These are phyloP conservation scores for Rhizophagus sp. DNA, from an alignment of 192 early-diverging fungal genomes.

Conservation along the genomic window DNA sequence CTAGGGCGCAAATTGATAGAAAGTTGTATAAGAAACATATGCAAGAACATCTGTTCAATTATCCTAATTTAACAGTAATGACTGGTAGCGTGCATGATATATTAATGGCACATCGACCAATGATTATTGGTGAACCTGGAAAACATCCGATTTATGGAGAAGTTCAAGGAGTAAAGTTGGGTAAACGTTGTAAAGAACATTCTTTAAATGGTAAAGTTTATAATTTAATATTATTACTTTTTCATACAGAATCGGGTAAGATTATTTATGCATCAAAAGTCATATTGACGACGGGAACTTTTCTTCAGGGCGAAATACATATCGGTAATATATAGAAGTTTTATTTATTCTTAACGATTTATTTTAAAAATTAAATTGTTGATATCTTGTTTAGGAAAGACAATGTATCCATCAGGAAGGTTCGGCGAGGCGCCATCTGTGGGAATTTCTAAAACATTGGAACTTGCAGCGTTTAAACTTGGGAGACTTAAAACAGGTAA, in stretches of 20 bases:
- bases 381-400: conserved; percentile 38
- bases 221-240: background rate
- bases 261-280: conserved; percentile 68
- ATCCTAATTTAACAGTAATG: conserved; percentile 69
- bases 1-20: conserved; percentile 80
- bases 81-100: conserved; percentile 74
- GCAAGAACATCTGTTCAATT: conserved; percentile 60
- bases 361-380: background rate
- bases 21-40: conserved; percentile 76
- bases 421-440: conserved; percentile 73
- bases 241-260: conserved; percentile 57
- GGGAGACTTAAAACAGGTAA: conserved; percentile 77
- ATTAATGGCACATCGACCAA: conserved; percentile 50
- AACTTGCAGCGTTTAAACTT: conserved; percentile 72
- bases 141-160: conserved; percentile 36
- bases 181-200: conserved; percentile 34
- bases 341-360: background rate
- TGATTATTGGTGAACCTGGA: conserved; percentile 33
- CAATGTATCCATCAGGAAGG: conserved; percentile 70
- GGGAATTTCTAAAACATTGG: conserved; percentile 74
- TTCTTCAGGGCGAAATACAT: conserved; percentile 81
- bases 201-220: background rate
- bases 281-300: conserved; percentile 81
- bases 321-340: conserved; percentile 49
- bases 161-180: conserved; percentile 64